Base-by-base conservation (phyloP, 2,329 filamentous ascomycete genomes). In the Aspergillus brasiliensis region DNA sequence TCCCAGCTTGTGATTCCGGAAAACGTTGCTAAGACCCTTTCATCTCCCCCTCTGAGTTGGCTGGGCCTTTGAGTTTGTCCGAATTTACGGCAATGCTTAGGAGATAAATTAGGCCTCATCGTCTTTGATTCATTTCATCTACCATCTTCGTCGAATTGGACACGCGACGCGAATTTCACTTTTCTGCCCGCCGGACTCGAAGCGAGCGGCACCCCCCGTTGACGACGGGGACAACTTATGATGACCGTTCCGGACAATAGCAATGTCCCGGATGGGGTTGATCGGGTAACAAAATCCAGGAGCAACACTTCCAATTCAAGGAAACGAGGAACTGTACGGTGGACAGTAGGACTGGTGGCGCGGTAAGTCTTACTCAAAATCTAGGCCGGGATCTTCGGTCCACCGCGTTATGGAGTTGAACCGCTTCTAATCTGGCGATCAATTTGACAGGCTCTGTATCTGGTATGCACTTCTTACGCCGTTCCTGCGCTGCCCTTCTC, bases 391-490 rank as follows among this genome's bases (percentile, higher is more conserved):
- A 40, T 10, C 38, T 34, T n/a, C 47, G 3, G 44, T 42, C 7
- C 15, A 17, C 27, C 15, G 15, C 31, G 38, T 52, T 3, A 34
- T 28, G 27, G 21, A 52, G 42, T 47, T 34, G 31, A 34, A 34
- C 31, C 31, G 31, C 10, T 28, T 13, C 42, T 49, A 47, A 15
- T 31, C 44, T 38, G 13, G 10, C 23, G 46, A 49, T n/a, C 46
- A 49, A 28, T 17, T 10, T 3, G 56, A 51, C 62, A 94, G 94
- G 70, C 76, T 97, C 47, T 76, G 88, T 59, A 89, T 91, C 19
- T 99, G 94, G 94, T 96, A 95, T 74, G 84, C 88, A 37, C 87
- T 98, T 65, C 76, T 92, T 62, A 95, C 90, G 23, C 80, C 95
- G 57, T 78, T 94, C 60, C 90, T 99, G 74, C 86, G 89, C 62